Evolutionary conservation across 140 eudicot species (phyloP), one percentile per base, ranked within the genome.

Genomic region (Anethum foeniculum): DNA sequence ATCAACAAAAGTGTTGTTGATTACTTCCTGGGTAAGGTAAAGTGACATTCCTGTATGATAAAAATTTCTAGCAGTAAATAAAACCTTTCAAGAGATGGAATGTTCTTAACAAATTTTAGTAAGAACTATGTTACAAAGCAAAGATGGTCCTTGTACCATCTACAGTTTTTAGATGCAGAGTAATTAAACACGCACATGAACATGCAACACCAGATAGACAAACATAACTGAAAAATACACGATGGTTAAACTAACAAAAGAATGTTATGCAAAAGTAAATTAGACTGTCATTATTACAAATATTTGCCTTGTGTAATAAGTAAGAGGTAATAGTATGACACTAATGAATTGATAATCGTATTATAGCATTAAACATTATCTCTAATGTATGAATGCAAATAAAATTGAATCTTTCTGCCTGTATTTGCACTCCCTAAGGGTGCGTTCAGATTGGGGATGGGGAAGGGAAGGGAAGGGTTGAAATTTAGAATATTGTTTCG

Each of bases 41-140:
- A 87, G 65, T 44, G 97, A 86, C 80, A 91, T 36, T 77, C 99
- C 99, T 96, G 99, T 58, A 34, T 60, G 77, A 86, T 76, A n/a
- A 54, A 56, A 75, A 44, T 60, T n/a, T 46, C 7, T 14, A 46
- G 6, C 41, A 25, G 52, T 75, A 7, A 74, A 18, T 41, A 43
- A 8, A 73, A 28, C n/a, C 19, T 34, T 75, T 14, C 49, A 46
- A 27, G 79, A 46, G 19, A 47, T 23, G 0, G 2, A 28, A 25
- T 46, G 62, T 46, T 46, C 62, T 25, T 13, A 11, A n/a, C 60
- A 25, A 44, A 75, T 44, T 25, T 34, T 12, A 75, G 16, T 46
- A 75, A 25, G n/a, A 75, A 48, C 18, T 75, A 23, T 74, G 77
- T n/a, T 43, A 39, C 21, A 3, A 74, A 41, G 32, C 56, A 23